Percentiles rank a stretch among this genome's conserved stretches.
Conservation (phyloP, 352 stramenopile genomes). For the Globisporangium abappressorium region DNA sequence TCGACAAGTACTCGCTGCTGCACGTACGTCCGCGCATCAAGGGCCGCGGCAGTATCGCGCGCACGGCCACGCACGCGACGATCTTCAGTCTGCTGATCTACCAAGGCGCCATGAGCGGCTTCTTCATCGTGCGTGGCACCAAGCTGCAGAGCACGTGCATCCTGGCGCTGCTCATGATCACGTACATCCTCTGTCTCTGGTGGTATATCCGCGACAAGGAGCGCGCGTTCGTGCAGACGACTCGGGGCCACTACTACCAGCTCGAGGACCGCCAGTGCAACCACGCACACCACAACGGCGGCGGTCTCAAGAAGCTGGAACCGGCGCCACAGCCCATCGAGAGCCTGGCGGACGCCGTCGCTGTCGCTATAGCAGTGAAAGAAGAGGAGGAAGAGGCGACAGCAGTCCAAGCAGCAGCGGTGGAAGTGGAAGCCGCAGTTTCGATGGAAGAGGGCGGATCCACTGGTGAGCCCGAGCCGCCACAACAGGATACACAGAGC, state of each 20-base stretch:
- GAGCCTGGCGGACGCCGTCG: slow-evolving; percentile 14
- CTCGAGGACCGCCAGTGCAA: slow-evolving; percentile 42
- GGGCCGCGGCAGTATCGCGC: slow-evolving; percentile 76
- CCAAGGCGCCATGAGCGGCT: slow-evolving; percentile 78
- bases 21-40: slow-evolving; percentile 82
- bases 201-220: slow-evolving; percentile 87
- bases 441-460: slow-evolving; percentile 1
- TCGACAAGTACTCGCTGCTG: slow-evolving; percentile 85
- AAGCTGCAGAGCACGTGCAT: slow-evolving; percentile 69
- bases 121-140: slow-evolving; percentile 78
- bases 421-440: background rate
- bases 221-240: slow-evolving; percentile 45
- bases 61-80: slow-evolving; percentile 75
- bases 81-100: slow-evolving; percentile 82
- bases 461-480: slow-evolving; percentile 13
- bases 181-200: slow-evolving; percentile 78
- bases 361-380: slow-evolving; percentile 9
- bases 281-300: slow-evolving; percentile 26
- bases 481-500: background rate
- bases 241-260: slow-evolving; percentile 31
- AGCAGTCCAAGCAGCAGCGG: background rate
- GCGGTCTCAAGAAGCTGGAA: slow-evolving; percentile 11
- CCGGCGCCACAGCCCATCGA: slow-evolving; percentile 4
- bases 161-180: slow-evolving; percentile 76
- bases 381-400: background rate